phyloP scores from a whole-genome alignment of 805 yeast genomes.

The Ogataea zsoltii region DNA sequence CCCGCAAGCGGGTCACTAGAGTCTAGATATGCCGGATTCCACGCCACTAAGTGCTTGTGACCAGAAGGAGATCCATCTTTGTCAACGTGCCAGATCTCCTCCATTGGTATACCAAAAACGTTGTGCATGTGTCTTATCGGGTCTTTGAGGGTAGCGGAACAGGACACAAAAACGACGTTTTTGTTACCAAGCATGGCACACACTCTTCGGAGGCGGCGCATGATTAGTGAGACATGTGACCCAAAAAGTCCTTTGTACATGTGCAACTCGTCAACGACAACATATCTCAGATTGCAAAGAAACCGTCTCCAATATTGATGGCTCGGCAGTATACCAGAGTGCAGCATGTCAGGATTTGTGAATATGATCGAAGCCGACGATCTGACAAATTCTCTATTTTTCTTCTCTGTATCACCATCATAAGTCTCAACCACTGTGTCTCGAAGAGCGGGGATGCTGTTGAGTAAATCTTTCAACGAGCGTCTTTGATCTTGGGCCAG shows the following conservation, averaged over 20 bases:
- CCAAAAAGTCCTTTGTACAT: conserved; percentile 91
- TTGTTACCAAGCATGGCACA: conserved; percentile 53
- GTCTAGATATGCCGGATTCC: conserved; percentile 81
- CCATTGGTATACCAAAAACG: conserved; percentile 64
- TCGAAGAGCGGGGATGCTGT: conserved; percentile 45
- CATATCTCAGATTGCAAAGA: conserved; percentile 61
- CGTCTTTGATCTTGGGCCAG: conserved; percentile 95
- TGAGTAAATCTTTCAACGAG: conserved; percentile 61
- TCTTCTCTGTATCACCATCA: conserved; percentile 88
- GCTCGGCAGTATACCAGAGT: conserved; percentile 78
- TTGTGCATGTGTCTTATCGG: conserved; percentile 73
- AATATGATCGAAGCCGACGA: conserved; percentile 75
- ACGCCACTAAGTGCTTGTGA: conserved; percentile 67
- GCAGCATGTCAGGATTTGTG: conserved; percentile 94
- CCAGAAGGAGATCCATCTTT: conserved; percentile 92
- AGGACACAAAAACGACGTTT: conserved; percentile 70
- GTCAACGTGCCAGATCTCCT: conserved; percentile 54
- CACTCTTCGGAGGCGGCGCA: conserved; percentile 76
- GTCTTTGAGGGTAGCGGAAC: conserved; percentile 87
- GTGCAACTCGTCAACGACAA: conserved; percentile 85
- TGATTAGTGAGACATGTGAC: conserved; percentile 81
- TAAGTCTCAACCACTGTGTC: conserved; percentile 69
- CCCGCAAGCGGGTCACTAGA: conserved; percentile 57
- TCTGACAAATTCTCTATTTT: conserved; percentile 54
- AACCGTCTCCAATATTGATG: conserved; percentile 75